Conservation (phyloP, 2,329 filamentous ascomycete species). For the Penicillium sp. region DNA sequence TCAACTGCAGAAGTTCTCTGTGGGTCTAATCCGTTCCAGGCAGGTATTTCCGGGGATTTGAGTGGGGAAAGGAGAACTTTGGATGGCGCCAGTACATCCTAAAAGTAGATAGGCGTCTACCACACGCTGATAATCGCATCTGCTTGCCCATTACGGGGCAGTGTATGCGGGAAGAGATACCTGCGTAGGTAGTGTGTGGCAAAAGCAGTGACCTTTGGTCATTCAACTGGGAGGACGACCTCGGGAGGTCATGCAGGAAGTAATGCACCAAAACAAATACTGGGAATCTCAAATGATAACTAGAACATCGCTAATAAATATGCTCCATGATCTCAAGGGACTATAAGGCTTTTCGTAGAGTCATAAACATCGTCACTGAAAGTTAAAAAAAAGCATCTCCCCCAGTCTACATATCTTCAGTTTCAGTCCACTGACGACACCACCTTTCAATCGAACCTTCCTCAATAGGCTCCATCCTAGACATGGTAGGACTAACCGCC, state of each 20-base stretch:
- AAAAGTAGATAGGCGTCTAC: background rate
- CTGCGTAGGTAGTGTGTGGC: background rate
- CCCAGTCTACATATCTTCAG: background rate
- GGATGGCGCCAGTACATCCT: background rate
- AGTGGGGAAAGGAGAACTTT: background rate
- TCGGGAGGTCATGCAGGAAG: background rate
- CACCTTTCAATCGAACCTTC: slow-evolving; percentile 1
- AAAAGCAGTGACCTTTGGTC: background rate
- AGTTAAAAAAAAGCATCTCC: background rate
- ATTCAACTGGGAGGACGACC: no score
- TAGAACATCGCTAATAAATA: background rate
- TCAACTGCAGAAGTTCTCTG: background rate
- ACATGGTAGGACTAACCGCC: slow-evolving; percentile 8
- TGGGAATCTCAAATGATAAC: background rate
- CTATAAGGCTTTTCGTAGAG: background rate
- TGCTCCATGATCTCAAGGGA: background rate
- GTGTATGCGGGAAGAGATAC: background rate
- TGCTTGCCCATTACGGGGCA: background rate
- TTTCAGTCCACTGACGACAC: slow-evolving; percentile 9
- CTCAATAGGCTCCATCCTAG: slow-evolving; percentile 6
- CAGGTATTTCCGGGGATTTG: background rate
- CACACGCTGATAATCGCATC: background rate
- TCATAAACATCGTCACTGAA: background rate
- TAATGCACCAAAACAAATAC: background rate
- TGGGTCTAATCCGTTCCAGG: slow-evolving; percentile 2